phyloP scores from a whole-genome alignment of 2,329 filamentous ascomycete species.

The Geosmithia putterillii region DNA sequence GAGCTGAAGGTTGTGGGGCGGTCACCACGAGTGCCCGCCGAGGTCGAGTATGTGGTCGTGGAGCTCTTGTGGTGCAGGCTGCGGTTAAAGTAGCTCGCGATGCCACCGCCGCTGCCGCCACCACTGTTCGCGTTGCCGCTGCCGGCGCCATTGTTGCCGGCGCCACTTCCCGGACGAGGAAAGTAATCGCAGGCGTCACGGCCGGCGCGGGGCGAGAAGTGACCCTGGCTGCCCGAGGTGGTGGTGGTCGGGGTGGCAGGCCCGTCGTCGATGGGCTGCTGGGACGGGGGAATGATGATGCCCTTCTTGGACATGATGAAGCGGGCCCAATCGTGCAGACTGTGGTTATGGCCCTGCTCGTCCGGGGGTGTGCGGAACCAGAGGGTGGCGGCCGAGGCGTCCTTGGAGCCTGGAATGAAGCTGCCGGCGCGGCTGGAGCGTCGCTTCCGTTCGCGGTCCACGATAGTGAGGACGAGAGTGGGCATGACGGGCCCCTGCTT shows the following conservation, averaged over 20 bases:
- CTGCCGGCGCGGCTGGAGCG: conserved; percentile 51
- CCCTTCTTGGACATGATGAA: conserved; percentile 34
- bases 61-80: conserved; percentile 35
- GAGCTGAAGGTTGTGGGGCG: conserved; percentile 40
- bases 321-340: conserved; percentile 47
- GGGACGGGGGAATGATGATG: too few relatives aligned
- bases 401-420: conserved; percentile 36
- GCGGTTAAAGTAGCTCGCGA: conserved; percentile 9
- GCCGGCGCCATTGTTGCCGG: conserved; percentile 15
- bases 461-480: conserved; percentile 45
- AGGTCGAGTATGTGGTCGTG: conserved; percentile 30
- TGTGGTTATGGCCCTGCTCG: conserved; percentile 25
- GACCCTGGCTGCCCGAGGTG: conserved; percentile 33
- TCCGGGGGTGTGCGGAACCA: conserved; percentile 45
- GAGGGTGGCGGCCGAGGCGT: conserved; percentile 33
- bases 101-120: not conserved
- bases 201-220: conserved; percentile 27
- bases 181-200: conserved; percentile 29
- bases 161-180: conserved; percentile 27
- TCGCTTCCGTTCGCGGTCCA: conserved; percentile 50
- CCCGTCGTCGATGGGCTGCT: conserved; percentile 30
- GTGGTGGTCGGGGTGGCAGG: conserved; percentile 34
- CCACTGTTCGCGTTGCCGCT: not conserved
- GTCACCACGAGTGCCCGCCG: conserved; percentile 16
- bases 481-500: conserved; percentile 48